Evolutionary conservation across 139 green algal species (phyloP), one percentile per base, ranked within the genome.

Genomic region (Asterochloris erici): DNA sequence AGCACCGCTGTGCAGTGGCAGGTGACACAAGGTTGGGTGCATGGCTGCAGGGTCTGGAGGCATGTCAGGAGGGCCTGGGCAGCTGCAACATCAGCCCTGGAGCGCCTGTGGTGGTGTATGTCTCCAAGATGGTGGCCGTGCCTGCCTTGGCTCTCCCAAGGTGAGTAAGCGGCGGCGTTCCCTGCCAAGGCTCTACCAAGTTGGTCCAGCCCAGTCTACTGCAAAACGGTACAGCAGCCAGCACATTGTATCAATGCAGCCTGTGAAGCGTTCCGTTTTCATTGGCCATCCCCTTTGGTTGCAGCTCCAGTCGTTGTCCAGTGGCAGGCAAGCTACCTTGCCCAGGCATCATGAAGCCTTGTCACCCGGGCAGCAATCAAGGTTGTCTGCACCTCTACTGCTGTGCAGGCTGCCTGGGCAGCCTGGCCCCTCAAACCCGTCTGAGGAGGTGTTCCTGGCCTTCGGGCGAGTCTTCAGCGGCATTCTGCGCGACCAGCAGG

Each of bases 91-190:
- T 87, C 15, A 60, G 27, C 28, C 12, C 82, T 9, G 83, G 73
- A 9, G 94, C 92, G 9, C 95, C 96, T 0, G 74, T 90, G 29
- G 89, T 98, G 4, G 85, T 97, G 0, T 99, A 97, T 83, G 91
- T 99, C 62, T 97, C 92, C 68, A 99, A 99, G 84, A 98, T 98
- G 95, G 86, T 98, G 61, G 90, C 95, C 14, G 91, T 98, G 29
- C 94, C 94, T 0, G 83, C 88, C 9, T 76, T 70, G 9, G 82
- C 90, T 54, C 80, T 97, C 27, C 94, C 93, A 23, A 84, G 89
- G 70, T 79, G 21, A 6, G 75, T 73, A 0, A 82, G 84, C 0
- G 86, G 38, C 6, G 38, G 38, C 6, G 38, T 54, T 54, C 4
- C 38, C 38, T 54, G 38, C 38, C 38, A 6, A 54, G 38, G 38